These are phyloP conservation scores for Yarrowia yakushimensis DNA, from an alignment of 805 yeast genomes.

Conservation along the genomic window DNA sequence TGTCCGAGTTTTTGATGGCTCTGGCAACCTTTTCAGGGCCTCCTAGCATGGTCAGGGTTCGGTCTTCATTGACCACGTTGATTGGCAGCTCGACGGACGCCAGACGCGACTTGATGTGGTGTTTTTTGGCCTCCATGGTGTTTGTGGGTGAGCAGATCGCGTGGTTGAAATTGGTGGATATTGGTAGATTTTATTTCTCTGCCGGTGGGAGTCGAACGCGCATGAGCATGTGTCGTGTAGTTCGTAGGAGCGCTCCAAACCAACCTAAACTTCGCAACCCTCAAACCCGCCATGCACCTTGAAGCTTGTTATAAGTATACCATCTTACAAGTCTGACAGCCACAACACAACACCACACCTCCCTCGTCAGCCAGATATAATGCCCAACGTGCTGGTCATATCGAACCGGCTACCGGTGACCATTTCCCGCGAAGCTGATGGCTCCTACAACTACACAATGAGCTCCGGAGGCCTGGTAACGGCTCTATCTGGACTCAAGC, in stretches of 20 bases:
- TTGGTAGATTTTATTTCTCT: too few relatives aligned
- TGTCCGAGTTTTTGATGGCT: conserved; percentile 34
- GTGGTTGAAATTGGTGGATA: background rate
- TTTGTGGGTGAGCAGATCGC: background rate
- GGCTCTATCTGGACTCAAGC: conserved; percentile 87
- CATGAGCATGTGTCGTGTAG: conserved; percentile 4
- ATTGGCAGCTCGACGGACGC: conserved; percentile 78
- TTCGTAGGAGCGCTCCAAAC: too few relatives aligned
- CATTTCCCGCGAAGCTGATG: conserved; percentile 58
- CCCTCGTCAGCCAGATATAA: background rate
- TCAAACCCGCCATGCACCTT: conserved; percentile 10
- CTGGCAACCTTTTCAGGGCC: conserved; percentile 44
- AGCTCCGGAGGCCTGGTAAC: conserved; percentile 97
- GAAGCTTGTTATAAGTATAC: background rate
- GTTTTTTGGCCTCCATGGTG: conserved; percentile 21
- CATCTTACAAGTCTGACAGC: too few relatives aligned
- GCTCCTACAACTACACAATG: conserved; percentile 78
- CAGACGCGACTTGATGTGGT: conserved; percentile 15
- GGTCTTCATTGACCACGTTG: conserved; percentile 48
- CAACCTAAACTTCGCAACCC: background rate
- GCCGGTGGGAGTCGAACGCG: conserved; percentile 23
- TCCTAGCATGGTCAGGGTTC: conserved; percentile 49
- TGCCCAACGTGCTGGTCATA: conserved; percentile 80
- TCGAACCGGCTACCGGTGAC: conserved; percentile 96
- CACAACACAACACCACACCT: background rate